A percentile compares a stretch with the other conserved stretches of the same genome.
Evolutionary conservation across 805 yeast genomes (phyloP).

Genomic region (Spencermartinsiella europaea): DNA sequence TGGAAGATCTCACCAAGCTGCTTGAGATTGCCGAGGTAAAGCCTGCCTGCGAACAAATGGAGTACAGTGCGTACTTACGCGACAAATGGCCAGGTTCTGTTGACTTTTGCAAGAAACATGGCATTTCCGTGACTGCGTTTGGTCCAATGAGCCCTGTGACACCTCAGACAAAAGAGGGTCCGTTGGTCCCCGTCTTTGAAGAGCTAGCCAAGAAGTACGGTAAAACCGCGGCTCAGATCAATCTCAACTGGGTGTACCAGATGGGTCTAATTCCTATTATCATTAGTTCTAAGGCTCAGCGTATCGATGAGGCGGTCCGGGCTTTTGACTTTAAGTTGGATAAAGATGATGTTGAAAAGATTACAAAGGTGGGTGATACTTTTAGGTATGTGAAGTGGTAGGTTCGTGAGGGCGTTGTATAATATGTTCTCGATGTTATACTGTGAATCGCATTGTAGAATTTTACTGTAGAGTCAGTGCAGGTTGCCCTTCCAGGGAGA

Average conservation of each 20-base stretch:
- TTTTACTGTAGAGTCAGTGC: too few species aligned
- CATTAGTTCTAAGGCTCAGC: conserved; percentile 61
- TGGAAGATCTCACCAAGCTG: conserved; percentile 45
- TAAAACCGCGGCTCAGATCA: conserved; percentile 50
- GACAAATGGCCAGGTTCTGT: conserved; percentile 47
- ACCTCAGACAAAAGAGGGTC: conserved; percentile 36
- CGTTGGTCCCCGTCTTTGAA: conserved; percentile 44
- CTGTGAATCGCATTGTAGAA: too few species aligned
- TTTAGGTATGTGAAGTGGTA: neutral
- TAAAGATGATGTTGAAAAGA: conserved; percentile 36
- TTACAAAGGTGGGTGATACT: conserved; percentile 16
- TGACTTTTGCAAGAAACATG: conserved; percentile 46
- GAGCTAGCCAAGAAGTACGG: conserved; percentile 53
- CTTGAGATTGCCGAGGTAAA: conserved; percentile 37
- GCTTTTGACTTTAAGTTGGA: conserved; percentile 37
- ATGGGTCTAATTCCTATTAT: conserved; percentile 61
- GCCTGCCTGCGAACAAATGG: conserved; percentile 74
- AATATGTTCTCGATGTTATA: too few species aligned
- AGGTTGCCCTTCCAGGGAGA: too few species aligned
- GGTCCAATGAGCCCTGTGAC: conserved; percentile 32
- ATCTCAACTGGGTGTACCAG: conserved; percentile 57
- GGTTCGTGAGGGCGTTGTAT: too few species aligned
- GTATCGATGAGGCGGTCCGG: conserved; percentile 43
- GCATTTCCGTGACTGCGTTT: conserved; percentile 63
- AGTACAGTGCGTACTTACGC: conserved; percentile 67